phyloP scores from a whole-genome alignment of 2,329 filamentous ascomycete genomes.

The Biscogniauxia mediterranea region DNA sequence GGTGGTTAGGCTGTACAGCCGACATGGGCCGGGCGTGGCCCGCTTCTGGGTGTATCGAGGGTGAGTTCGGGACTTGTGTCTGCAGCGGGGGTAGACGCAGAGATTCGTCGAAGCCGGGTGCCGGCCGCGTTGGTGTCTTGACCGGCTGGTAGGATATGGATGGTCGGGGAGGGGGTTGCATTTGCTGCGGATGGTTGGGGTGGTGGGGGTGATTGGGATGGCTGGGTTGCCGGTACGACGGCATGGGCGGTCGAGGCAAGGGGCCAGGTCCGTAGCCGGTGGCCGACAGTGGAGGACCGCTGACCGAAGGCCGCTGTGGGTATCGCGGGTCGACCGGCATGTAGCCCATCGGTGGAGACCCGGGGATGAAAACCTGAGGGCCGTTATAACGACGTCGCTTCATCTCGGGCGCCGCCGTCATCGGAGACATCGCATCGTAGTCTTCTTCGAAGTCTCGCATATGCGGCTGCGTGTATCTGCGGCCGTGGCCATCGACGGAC shows the following conservation, averaged over 20 bases:
- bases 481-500: conserved; percentile 59
- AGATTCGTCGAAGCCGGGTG: conserved; percentile 53
- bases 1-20: conserved; percentile 7
- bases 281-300: conserved; percentile 25
- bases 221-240: conserved; percentile 20
- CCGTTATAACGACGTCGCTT: conserved; percentile 35
- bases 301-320: conserved; percentile 28
- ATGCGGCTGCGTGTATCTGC: conserved; percentile 52
- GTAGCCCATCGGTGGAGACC: conserved; percentile 42
- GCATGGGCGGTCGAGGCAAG: conserved; percentile 24
- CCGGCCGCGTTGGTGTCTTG: conserved; percentile 43
- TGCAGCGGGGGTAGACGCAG: conserved; percentile 54
- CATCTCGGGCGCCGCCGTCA: conserved; percentile 25
- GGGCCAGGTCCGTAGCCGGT: conserved; percentile 30
- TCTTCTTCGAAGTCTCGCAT: conserved; percentile 40
- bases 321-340: conserved; percentile 30
- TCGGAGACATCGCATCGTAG: conserved; percentile 35
- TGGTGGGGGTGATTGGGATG: conserved; percentile 14
- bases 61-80: conserved; percentile 37
- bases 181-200: conserved; percentile 35
- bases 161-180: conserved; percentile 56
- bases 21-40: conserved; percentile 11
- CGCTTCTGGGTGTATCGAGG: conserved; percentile 21
- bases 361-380: conserved; percentile 28
- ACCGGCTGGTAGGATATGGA: conserved; percentile 32